Percentiles rank a stretch among this genome's conserved stretches.
These are phyloP conservation scores for Monosporascus sp. DNA, from an alignment of 2,329 filamentous ascomycete genomes.

Conservation along the genomic window DNA sequence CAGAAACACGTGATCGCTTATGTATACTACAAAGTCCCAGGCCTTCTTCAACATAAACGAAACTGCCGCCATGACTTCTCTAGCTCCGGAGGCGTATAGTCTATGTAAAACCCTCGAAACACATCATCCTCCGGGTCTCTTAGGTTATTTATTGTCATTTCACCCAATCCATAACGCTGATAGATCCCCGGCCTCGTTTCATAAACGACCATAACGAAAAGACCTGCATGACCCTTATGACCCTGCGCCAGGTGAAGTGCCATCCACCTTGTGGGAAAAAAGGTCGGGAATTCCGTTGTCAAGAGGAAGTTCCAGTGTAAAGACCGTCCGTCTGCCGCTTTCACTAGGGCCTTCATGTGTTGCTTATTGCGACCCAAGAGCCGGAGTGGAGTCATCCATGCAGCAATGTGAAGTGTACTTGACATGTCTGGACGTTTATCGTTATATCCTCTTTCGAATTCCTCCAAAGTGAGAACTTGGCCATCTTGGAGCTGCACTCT, in stretches of 20 bases:
- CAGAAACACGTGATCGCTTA: too few relatives aligned
- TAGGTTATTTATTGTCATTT: not conserved
- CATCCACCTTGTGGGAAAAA: not conserved
- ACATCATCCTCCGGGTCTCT: not conserved
- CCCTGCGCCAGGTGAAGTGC: not conserved
- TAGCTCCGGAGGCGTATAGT: not conserved
- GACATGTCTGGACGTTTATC: not conserved
- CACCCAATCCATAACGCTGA: not conserved
- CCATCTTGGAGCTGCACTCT: not conserved
- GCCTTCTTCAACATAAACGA: not conserved
- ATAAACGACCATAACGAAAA: not conserved
- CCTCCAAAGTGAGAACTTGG: not conserved
- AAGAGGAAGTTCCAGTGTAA: not conserved
- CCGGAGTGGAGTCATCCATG: not conserved
- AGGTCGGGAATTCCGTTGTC: not conserved
- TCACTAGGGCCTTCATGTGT: not conserved
- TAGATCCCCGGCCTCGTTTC: not conserved
- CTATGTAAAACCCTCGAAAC: not conserved
- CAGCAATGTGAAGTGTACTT: not conserved
- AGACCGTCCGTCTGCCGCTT: not conserved
- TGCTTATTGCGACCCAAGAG: not conserved
- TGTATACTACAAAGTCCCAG: too few relatives aligned
- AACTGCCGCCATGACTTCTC: not conserved
- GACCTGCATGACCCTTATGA: not conserved
- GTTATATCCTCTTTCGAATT: not conserved